phyloP scores from a whole-genome alignment of 441 rosid genomes.

The Melianthus villosus region DNA sequence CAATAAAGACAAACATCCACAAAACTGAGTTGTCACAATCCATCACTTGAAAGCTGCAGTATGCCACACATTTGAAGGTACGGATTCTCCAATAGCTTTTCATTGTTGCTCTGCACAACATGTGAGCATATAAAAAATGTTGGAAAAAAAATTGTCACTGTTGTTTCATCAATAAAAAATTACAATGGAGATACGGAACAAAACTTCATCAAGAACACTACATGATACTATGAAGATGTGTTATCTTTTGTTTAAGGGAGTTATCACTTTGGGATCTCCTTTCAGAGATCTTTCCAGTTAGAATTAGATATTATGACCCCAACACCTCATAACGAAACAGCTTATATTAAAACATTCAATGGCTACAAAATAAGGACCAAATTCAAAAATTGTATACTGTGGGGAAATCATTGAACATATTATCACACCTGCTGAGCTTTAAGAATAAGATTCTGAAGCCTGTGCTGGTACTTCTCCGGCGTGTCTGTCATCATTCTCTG shows the following conservation, averaged over 20 bases:
- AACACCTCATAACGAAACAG: neutral
- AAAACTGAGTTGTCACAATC: slow-evolving; percentile 12
- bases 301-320: neutral
- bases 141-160: slow-evolving; percentile 8
- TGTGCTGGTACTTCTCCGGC: slow-evolving; percentile 85
- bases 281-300: slow-evolving; percentile 1
- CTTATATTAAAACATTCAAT: neutral
- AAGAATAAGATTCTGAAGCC: slow-evolving; percentile 88
- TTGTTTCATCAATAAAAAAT: neutral
- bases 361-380: neutral
- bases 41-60: slow-evolving; percentile 75
- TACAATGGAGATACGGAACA: neutral
- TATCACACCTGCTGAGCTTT: slow-evolving; percentile 90
- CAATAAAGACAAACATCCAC: slow-evolving; percentile 5
- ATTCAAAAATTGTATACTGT: neutral
- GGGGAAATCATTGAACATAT: slow-evolving; percentile 1
- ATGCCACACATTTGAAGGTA: slow-evolving; percentile 97
- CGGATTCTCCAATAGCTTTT: slow-evolving; percentile 90
- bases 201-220: neutral
- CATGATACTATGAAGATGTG: neutral
- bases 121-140: slow-evolving; percentile 9
- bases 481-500: slow-evolving; percentile 99
- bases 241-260: neutral
- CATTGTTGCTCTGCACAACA: slow-evolving; percentile 77
- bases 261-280: neutral